phyloP scores from a whole-genome alignment of 2,329 filamentous ascomycete species.

The Graphilbum fragrans region DNA sequence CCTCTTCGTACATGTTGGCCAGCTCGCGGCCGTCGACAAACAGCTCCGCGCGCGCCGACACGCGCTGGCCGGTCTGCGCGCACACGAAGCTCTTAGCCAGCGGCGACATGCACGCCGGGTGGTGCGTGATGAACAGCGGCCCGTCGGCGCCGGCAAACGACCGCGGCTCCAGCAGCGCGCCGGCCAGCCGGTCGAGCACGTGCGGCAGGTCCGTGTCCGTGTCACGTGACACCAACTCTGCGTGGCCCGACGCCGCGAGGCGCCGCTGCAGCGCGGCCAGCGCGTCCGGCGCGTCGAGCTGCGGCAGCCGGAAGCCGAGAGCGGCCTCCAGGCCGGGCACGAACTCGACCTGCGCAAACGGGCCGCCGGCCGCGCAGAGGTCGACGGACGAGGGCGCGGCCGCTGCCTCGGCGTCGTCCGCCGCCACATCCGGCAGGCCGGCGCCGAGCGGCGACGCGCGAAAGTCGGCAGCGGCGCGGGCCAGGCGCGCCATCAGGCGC shows the following conservation, averaged over 20 bases:
- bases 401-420: background rate
- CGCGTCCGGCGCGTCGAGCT: slow-evolving; percentile 44
- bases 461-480: slow-evolving; percentile 27
- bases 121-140: slow-evolving; percentile 80
- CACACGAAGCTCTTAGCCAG: slow-evolving; percentile 79
- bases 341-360: slow-evolving; percentile 65
- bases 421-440: background rate
- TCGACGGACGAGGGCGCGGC: background rate
- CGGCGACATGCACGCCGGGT: slow-evolving; percentile 83
- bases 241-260: slow-evolving; percentile 24
- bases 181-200: slow-evolving; percentile 71
- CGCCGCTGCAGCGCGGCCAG: slow-evolving; percentile 40
- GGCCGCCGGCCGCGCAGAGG: slow-evolving; percentile 12
- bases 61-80: slow-evolving; percentile 52
- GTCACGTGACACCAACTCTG: slow-evolving; percentile 34
- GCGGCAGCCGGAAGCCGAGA: slow-evolving; percentile 53
- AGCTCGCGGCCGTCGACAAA: slow-evolving; percentile 73
- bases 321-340: slow-evolving; percentile 63
- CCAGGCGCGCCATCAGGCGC: slow-evolving; percentile 45
- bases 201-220: slow-evolving; percentile 30
- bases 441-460: slow-evolving; percentile 11
- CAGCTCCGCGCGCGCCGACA: slow-evolving; percentile 74
- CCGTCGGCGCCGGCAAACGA: slow-evolving; percentile 40
- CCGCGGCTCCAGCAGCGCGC: slow-evolving; percentile 61
- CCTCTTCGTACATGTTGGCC: slow-evolving; percentile 96